A percentile compares a stretch with the other conserved stretches of the same genome.
These are phyloP conservation scores for Quercus tomentella DNA, from an alignment of 331 rosid species.

Conservation along the genomic window DNA sequence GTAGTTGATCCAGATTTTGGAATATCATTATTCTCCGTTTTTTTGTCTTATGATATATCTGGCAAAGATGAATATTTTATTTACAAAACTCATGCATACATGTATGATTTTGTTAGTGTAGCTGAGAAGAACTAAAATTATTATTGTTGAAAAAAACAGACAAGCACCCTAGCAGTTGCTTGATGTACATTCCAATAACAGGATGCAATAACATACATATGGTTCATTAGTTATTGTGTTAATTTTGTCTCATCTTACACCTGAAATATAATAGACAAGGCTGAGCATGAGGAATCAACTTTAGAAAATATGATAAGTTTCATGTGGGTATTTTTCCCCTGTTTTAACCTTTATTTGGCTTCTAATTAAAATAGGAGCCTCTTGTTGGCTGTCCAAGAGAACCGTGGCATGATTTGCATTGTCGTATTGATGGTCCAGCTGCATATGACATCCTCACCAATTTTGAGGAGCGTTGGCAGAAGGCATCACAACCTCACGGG, in stretches of 20 bases:
- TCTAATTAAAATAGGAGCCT: conserved; percentile 40
- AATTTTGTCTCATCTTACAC: background rate
- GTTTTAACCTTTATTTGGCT: background rate
- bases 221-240: background rate
- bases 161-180: background rate
- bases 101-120: background rate
- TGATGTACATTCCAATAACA: background rate
- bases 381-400: conserved; percentile 74
- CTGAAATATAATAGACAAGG: background rate
- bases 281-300: conserved; percentile 3
- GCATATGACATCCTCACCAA: conserved; percentile 85
- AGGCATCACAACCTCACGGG: conserved; percentile 44
- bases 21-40: background rate
- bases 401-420: conserved; percentile 99
- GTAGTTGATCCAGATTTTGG: background rate
- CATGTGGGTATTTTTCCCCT: background rate
- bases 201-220: background rate
- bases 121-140: background rate
- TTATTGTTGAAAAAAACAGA: background rate
- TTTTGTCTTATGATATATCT: background rate
- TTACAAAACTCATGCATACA: background rate
- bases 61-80: background rate
- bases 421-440: conserved; percentile 78
- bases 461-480: conserved; percentile 86
- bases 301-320: background rate